A percentile compares a stretch with the other conserved stretches of the same genome.
These are phyloP conservation scores for Fusarium multiceps DNA, from an alignment of 2,329 filamentous ascomycete species.

Conservation along the genomic window DNA sequence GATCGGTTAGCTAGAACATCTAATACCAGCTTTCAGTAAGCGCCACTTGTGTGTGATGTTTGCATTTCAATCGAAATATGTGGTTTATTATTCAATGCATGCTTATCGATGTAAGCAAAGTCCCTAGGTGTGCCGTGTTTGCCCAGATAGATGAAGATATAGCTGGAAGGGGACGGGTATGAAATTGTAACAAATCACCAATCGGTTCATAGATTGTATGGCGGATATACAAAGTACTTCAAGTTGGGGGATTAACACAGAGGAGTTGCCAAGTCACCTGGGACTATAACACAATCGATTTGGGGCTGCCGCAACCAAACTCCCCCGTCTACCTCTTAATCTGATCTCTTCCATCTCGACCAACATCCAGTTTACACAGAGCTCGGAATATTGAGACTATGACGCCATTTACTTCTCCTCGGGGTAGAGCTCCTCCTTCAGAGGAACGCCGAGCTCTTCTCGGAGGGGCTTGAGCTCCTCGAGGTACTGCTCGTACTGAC, in stretches of 20 bases:
- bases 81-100: not conserved
- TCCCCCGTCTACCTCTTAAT: constrained; percentile 48
- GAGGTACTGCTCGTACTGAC: constrained; percentile 97
- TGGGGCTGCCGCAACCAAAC: constrained; percentile 48
- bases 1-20: constrained; percentile 3
- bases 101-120: not conserved
- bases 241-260: constrained; percentile 40
- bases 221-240: constrained; percentile 35
- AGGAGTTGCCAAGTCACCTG: constrained; percentile 41
- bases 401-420: constrained; percentile 60
- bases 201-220: not conserved
- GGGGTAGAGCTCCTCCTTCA: constrained; percentile 95
- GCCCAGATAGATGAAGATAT: not conserved
- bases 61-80: not conserved
- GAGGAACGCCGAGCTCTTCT: constrained; percentile 89
- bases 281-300: constrained; percentile 51
- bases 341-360: constrained; percentile 43
- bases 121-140: not conserved
- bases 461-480: constrained; percentile 91
- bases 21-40: not conserved
- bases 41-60: not conserved
- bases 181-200: constrained; percentile 8
- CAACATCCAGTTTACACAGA: constrained; percentile 54
- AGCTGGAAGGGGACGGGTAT: not conserved
- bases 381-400: constrained; percentile 35